Evolutionary conservation across 176 grass and related monocot genomes (phyloP).

Genomic region (Canna indica): DNA sequence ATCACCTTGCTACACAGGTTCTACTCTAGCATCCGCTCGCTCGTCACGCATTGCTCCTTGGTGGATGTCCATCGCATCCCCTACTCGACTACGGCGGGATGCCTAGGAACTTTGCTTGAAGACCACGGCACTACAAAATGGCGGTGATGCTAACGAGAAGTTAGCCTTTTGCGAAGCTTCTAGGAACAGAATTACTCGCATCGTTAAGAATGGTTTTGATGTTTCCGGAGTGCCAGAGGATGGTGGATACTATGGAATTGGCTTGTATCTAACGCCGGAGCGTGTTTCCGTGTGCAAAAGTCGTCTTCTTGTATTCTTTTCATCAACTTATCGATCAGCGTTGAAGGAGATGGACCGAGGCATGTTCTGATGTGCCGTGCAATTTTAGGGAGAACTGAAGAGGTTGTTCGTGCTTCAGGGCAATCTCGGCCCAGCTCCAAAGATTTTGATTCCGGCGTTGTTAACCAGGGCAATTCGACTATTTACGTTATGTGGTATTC

Average conservation of each 20-base stretch:
- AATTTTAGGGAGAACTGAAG: too few species aligned
- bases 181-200: not conserved
- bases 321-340: too few species aligned
- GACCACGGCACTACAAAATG: not conserved
- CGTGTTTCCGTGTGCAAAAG: too few species aligned
- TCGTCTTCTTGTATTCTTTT: too few species aligned
- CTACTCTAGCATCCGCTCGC: too few species aligned
- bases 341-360: not conserved
- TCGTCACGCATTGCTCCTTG: too few species aligned
- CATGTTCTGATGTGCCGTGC: too few species aligned
- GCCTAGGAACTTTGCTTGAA: not conserved
- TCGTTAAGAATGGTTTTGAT: not conserved
- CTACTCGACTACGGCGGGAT: not conserved
- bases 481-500: too few species aligned
- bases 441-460: conserved; percentile 1
- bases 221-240: not conserved
- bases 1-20: too few species aligned
- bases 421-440: not conserved
- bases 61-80: too few species aligned
- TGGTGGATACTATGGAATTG: conserved; percentile 4
- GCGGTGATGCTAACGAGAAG: not conserved
- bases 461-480: not conserved
- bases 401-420: too few species aligned
- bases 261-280: too few species aligned
- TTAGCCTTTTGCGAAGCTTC: not conserved